Percentiles rank a stretch among this genome's conserved stretches.
phyloP scores from a whole-genome alignment of 2,329 filamentous ascomycete species.

The Fusarium chaquense region DNA sequence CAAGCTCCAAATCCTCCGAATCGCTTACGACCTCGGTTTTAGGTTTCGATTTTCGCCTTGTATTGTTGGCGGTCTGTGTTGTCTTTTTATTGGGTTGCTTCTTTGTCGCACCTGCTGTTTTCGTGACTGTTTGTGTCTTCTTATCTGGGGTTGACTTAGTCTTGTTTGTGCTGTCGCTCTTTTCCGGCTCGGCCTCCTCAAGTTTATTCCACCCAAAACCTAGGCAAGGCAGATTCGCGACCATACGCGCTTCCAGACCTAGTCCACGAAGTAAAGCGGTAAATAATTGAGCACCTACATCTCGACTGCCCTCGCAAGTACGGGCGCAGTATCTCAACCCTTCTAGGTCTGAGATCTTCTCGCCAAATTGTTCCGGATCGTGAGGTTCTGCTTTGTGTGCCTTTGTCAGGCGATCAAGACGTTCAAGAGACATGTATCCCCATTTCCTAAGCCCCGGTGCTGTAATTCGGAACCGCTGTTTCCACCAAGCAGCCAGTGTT shows the following conservation, averaged over 20 bases:
- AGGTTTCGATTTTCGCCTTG: constrained; percentile 22
- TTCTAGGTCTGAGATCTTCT: constrained; percentile 74
- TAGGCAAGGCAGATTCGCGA: constrained; percentile 85
- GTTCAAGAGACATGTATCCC: constrained; percentile 85
- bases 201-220: constrained; percentile 92
- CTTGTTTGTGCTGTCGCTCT: constrained; percentile 44
- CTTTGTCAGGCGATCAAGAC: constrained; percentile 78
- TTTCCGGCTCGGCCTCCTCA: constrained; percentile 77
- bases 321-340: constrained; percentile 78
- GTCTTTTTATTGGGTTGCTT: constrained; percentile 19
- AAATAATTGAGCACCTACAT: constrained; percentile 90
- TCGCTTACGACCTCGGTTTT: constrained; percentile 50
- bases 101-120: not conserved
- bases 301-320: constrained; percentile 81
- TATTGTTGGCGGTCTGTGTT: constrained; percentile 35
- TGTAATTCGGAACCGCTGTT: constrained; percentile 81
- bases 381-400: constrained; percentile 73
- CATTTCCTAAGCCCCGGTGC: constrained; percentile 86
- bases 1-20: constrained; percentile 59
- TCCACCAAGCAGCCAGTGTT: constrained; percentile 87
- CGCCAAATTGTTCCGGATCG: constrained; percentile 77
- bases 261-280: constrained; percentile 85
- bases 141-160: constrained; percentile 3
- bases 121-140: constrained; percentile 15
- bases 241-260: constrained; percentile 84